These are phyloP conservation scores for Trypanosoma caninum DNA, from an alignment of 208 protist genomes.

Conservation along the genomic window DNA sequence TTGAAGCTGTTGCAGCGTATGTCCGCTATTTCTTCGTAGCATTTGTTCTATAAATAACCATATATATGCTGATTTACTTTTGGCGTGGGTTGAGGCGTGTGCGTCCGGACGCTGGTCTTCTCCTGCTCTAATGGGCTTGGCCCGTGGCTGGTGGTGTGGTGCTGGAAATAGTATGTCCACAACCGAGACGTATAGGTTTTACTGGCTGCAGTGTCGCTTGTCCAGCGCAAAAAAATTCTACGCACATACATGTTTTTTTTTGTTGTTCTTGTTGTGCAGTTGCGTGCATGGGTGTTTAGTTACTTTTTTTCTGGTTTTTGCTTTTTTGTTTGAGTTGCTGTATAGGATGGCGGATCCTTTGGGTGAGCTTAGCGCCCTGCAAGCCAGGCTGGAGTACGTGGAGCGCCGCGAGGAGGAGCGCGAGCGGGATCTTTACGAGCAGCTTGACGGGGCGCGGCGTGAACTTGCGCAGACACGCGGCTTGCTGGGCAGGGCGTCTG, in stretches of 20 bases:
- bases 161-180: too few species aligned
- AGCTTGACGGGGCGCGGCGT: neutral
- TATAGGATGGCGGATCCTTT: neutral
- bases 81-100: too few species aligned
- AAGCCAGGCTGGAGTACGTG: constrained; percentile 12
- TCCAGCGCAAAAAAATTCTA: too few species aligned
- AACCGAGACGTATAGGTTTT: too few species aligned
- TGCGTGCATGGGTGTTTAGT: constrained; percentile 1
- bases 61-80: too few species aligned
- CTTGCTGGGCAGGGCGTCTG: neutral
- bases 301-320: neutral
- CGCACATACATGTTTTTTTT: neutral
- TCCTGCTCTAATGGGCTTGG: too few species aligned
- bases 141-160: too few species aligned
- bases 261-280: neutral
- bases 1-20: constrained; percentile 63
- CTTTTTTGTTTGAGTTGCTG: neutral
- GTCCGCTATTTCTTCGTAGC: constrained; percentile 11
- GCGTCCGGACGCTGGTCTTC: too few species aligned
- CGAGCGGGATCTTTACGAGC: constrained; percentile 8
- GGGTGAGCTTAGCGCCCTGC: constrained; percentile 11
- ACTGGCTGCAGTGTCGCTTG: too few species aligned
- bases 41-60: too few species aligned
- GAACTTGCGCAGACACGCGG: neutral
- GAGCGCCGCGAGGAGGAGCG: constrained; percentile 18